Conservation (phyloP, 1,139 yeast species). For the Debaryomyces udenii region DNA sequence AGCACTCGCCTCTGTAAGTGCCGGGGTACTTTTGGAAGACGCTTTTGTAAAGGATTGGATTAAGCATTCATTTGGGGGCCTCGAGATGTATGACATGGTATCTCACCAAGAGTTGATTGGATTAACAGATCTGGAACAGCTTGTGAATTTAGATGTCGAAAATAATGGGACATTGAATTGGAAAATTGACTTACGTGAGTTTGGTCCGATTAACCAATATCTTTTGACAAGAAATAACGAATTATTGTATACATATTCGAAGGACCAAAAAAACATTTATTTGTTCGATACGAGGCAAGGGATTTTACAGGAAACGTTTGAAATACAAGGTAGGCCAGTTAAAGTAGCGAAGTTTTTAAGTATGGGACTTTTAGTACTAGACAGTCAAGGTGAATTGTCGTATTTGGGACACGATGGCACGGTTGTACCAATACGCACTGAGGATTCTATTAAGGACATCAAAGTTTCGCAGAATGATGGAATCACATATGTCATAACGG, state of each 20-base stretch:
- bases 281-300: slow-evolving; percentile 24
- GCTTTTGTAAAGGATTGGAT: slow-evolving; percentile 43
- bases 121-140: slow-evolving; percentile 26
- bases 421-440: not conserved
- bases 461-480: slow-evolving; percentile 15
- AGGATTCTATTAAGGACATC: slow-evolving; percentile 7
- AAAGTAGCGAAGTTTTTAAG: slow-evolving; percentile 19
- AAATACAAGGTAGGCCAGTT: slow-evolving; percentile 18
- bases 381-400: slow-evolving; percentile 17
- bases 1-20: slow-evolving; percentile 12
- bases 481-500: slow-evolving; percentile 18
- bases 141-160: slow-evolving; percentile 26
- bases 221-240: slow-evolving; percentile 15
- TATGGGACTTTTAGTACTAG: slow-evolving; percentile 24
- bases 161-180: slow-evolving; percentile 17
- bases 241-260: slow-evolving; percentile 21
- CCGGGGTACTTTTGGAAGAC: slow-evolving; percentile 35
- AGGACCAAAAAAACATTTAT: slow-evolving; percentile 15
- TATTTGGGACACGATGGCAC: slow-evolving; percentile 12
- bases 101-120: slow-evolving; percentile 29
- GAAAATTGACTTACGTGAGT: slow-evolving; percentile 22
- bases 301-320: slow-evolving; percentile 18
- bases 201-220: slow-evolving; percentile 13
- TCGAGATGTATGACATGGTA: slow-evolving; percentile 19
- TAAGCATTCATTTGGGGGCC: slow-evolving; percentile 23